Conservation (phyloP, 1,139 yeast species). For the Nakaseomyces uthaithaninus region DNA sequence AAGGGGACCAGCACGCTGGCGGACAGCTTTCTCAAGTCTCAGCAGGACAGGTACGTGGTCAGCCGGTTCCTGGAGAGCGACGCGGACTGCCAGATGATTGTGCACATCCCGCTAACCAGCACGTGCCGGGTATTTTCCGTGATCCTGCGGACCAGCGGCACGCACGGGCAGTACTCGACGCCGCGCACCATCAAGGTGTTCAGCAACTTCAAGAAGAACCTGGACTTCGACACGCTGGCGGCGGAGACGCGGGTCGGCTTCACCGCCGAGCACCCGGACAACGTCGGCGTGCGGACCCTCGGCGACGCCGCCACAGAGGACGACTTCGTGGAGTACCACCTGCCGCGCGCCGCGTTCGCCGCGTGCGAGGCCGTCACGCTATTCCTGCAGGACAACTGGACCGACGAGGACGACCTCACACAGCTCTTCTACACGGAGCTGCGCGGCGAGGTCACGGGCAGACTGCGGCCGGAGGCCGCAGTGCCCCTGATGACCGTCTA, state of each 20-base stretch:
- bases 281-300: conserved; percentile 39
- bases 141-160: conserved; percentile 52
- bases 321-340: conserved; percentile 72
- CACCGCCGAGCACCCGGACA: conserved; percentile 54
- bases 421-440: conserved; percentile 66
- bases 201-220: conserved; percentile 51
- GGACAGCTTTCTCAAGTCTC: conserved; percentile 45
- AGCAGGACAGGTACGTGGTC: conserved; percentile 37
- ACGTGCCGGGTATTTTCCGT: conserved; percentile 67
- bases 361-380: conserved; percentile 62
- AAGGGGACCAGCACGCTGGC: conserved; percentile 40
- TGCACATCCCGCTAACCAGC: conserved; percentile 74
- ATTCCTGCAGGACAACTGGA: conserved; percentile 56
- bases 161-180: conserved; percentile 38
- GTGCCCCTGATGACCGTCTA: conserved; percentile 53
- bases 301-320: conserved; percentile 34
- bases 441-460: conserved; percentile 64
- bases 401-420: conserved; percentile 47
- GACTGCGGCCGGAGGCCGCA: conserved; percentile 41
- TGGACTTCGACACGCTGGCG: conserved; percentile 63
- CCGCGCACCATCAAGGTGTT: conserved; percentile 63
- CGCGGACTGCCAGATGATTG: conserved; percentile 70
- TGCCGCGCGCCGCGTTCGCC: conserved; percentile 69
- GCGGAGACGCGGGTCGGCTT: conserved; percentile 43
- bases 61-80: conserved; percentile 58